Base-by-base conservation (phyloP, 2,329 filamentous ascomycete species). In the Rosellinia necatrix region DNA sequence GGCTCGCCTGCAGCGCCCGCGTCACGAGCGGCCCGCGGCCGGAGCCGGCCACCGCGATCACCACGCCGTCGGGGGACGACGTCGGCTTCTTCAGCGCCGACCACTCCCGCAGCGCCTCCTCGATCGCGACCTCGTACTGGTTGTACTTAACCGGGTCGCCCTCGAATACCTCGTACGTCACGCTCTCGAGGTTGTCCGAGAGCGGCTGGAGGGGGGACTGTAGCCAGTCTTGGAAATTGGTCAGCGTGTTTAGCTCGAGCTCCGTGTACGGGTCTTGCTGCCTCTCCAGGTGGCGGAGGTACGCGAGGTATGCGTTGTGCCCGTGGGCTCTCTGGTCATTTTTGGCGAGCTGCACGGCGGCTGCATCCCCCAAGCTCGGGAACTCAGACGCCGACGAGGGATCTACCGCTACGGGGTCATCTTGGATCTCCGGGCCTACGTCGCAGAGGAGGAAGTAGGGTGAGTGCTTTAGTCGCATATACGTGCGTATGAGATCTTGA, bases 81-180 rank as follows among this genome's bases (percentile, higher is more conserved):
- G 87, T 90, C 0, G 91, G 87, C 69, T 91, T 92, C 27, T 83
- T 79, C 56, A 90, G 80, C 32, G 80, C 75, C 56, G 81, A 81
- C 88, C 94, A 96, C 68, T 97, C 92, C 10, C 77, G 80, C 59
- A 99, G 79, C 0, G 94, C 93, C 62, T 90, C 85, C 3, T 85
- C 84, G 53, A 96, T 88, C 12, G 94, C 94, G 41, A 82, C 80
- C 72, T 97, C 92, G 70, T 99, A 99, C 81, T 93, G 96, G 62
- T 92, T 87, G 71, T 99, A 99, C 74, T 99, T 99, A 75, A 99
- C 90, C 0, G 94, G 94, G 62, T 99, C 96, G 64, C 96, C 96
- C 72, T 99, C 94, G 68, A 99, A 99, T 2, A 97, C 93, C 71
- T 99, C 94, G 72, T 99, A 99, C 0, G 94, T 99, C 37, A 96